A percentile compares a stretch with the other conserved stretches of the same genome.
Conservation (phyloP, 495 filamentous ascomycete species). For the Jackrogersella multiformis region DNA sequence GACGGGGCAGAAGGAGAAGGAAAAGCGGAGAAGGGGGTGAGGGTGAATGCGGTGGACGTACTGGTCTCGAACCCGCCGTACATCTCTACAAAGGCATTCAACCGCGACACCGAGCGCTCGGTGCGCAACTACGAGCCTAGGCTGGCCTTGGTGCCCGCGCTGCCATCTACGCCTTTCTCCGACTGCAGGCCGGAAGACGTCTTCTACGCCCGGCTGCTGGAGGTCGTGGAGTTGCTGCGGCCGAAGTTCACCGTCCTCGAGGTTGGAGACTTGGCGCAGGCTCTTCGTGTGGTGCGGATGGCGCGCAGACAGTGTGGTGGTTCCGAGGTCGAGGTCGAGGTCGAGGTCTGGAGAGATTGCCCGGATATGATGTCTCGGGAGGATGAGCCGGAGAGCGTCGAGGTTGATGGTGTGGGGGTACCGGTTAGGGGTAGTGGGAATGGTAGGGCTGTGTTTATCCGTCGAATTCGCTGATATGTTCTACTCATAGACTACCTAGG, state of each 20-base stretch:
- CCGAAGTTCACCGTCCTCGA: constrained; percentile 64
- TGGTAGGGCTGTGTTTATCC: constrained; percentile 50
- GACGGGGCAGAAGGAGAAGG: neutral
- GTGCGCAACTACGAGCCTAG: constrained; percentile 84
- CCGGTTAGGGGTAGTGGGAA: constrained; percentile 47
- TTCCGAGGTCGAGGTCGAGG: constrained; percentile 50
- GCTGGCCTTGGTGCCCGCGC: constrained; percentile 73
- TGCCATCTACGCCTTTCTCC: neutral
- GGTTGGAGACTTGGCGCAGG: constrained; percentile 68
- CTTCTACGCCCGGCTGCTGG: constrained; percentile 66
- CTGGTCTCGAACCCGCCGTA: constrained; percentile 92
- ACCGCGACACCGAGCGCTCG: constrained; percentile 65
- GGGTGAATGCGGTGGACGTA: constrained; percentile 63
- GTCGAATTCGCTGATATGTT: neutral
- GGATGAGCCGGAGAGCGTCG: constrained; percentile 22
- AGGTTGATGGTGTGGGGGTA: constrained; percentile 30
- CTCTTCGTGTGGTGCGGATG: constrained; percentile 61
- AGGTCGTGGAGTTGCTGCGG: constrained; percentile 45
- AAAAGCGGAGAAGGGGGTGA: neutral
- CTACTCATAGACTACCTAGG: no score
- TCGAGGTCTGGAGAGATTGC: constrained; percentile 67
- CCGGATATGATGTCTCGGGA: constrained; percentile 40
- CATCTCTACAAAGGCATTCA: constrained; percentile 72
- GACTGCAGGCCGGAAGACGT: constrained; percentile 57
- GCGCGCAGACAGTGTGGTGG: constrained; percentile 39